Percentiles rank a stretch among this genome's conserved stretches.
Conservation (phyloP, 495 filamentous ascomycete species). For the Penicillium alfredii region DNA sequence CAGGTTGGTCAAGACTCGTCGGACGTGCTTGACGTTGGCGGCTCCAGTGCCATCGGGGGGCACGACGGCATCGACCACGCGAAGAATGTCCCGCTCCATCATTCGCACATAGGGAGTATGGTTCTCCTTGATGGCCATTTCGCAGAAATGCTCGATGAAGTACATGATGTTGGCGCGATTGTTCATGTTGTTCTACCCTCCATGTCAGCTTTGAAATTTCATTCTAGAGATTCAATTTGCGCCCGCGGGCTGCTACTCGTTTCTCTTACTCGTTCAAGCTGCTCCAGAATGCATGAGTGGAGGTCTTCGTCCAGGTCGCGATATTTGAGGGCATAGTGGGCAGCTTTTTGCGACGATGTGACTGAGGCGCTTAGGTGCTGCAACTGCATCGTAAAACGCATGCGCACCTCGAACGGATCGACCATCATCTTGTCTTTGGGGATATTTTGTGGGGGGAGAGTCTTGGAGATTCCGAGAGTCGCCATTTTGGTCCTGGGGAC, state of each 20-base stretch:
- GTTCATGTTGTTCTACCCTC: no score
- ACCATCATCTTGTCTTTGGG: conserved; percentile 53
- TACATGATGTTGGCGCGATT: conserved; percentile 98
- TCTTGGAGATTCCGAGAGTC: no score
- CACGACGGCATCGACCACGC: conserved; percentile 76
- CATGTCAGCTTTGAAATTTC: no score
- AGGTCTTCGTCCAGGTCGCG: conserved; percentile 92
- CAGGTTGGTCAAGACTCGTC: conserved; percentile 68
- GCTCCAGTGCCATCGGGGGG: conserved; percentile 85
- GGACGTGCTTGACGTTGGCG: conserved; percentile 88
- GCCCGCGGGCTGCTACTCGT: not conserved
- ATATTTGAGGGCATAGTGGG: conserved; percentile 89
- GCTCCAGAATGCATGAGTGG: conserved; percentile 93
- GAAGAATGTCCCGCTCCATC: conserved; percentile 88
- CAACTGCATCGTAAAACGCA: conserved; percentile 88
- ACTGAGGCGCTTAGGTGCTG: conserved; percentile 84
- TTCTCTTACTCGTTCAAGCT: conserved; percentile 68
- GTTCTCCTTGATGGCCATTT: conserved; percentile 70
- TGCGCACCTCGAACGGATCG: conserved; percentile 96
- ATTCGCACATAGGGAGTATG: conserved; percentile 76
- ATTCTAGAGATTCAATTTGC: conserved; percentile 45
- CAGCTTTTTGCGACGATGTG: conserved; percentile 83
- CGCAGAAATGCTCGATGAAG: conserved; percentile 93
- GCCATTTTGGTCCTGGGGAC: conserved; percentile 5
- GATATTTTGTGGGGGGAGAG: not conserved